Evolutionary conservation across 345 rosid species (phyloP).

Genomic region (Populus euphratica): DNA sequence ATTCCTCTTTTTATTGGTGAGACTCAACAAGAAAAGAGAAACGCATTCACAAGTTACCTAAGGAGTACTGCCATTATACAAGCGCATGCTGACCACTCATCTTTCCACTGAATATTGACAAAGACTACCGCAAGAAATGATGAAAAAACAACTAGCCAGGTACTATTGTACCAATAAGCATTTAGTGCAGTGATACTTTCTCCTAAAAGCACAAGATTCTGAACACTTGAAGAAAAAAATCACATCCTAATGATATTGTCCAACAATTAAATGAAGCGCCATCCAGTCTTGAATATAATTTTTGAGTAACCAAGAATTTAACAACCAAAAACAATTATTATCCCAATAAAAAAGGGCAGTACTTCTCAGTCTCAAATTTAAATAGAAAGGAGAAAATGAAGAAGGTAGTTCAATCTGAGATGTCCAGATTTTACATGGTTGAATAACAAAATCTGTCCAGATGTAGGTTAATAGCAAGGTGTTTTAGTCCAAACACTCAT

Average conservation of each 20-base stretch:
- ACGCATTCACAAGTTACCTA: not conserved
- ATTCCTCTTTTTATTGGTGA: not conserved
- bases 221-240: not conserved
- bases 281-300: not conserved
- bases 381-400: not conserved
- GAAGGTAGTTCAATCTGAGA: not conserved
- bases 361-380: not conserved
- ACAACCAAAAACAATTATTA: not conserved
- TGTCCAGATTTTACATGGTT: not conserved
- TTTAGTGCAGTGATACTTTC: not conserved
- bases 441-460: not conserved
- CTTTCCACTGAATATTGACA: slow-evolving; percentile 13
- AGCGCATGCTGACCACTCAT: not conserved
- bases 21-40: not conserved
- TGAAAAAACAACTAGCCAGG: slow-evolving; percentile 17
- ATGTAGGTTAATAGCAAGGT: not conserved
- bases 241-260: not conserved
- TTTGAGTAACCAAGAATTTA: not conserved
- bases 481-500: slow-evolving; percentile 1
- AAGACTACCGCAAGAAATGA: slow-evolving; percentile 13
- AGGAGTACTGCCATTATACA: not conserved
- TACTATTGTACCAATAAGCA: not conserved
- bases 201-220: not conserved
- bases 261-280: not conserved
- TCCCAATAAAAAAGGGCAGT: not conserved